Evolutionary conservation across 2,329 filamentous ascomycete species (phyloP).

Genomic region (Colletotrichum gigasporum): DNA sequence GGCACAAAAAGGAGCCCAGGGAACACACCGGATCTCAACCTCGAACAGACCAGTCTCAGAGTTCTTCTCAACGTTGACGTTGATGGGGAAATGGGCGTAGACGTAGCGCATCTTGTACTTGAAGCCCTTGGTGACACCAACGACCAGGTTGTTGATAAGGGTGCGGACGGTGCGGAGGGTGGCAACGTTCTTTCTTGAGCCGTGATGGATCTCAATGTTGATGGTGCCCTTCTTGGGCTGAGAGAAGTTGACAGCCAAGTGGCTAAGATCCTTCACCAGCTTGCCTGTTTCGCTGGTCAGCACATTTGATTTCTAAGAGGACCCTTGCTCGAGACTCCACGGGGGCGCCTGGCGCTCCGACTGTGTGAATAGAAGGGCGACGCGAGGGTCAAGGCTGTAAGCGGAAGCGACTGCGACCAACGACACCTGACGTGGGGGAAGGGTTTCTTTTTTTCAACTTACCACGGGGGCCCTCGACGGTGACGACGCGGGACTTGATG

Average conservation of each 20-base stretch:
- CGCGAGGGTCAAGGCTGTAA: no score
- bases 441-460: slow-evolving; percentile 48
- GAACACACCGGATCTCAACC: slow-evolving; percentile 93
- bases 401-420: not conserved
- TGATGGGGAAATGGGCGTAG: slow-evolving; percentile 99
- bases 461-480: slow-evolving; percentile 96
- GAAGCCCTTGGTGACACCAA: slow-evolving; percentile 98
- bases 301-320: slow-evolving; percentile 24
- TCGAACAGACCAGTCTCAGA: slow-evolving; percentile 85
- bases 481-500: slow-evolving; percentile 97
- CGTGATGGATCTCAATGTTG: slow-evolving; percentile 99
- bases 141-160: slow-evolving; percentile 98
- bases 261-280: slow-evolving; percentile 95
- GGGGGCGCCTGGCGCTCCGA: no score
- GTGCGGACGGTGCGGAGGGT: slow-evolving; percentile 98
- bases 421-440: not conserved
- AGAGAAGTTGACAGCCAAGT: slow-evolving; percentile 96
- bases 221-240: slow-evolving; percentile 86
- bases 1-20: not conserved
- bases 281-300: slow-evolving; percentile 69
- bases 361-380: no score
- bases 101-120: slow-evolving; percentile 99
- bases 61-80: slow-evolving; percentile 99
- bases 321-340: no score
- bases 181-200: slow-evolving; percentile 96